Percentiles rank a stretch among this genome's conserved stretches.
Evolutionary conservation across 2,329 filamentous ascomycete genomes (phyloP).

Genomic region (Kalaharituber pfeilii): DNA sequence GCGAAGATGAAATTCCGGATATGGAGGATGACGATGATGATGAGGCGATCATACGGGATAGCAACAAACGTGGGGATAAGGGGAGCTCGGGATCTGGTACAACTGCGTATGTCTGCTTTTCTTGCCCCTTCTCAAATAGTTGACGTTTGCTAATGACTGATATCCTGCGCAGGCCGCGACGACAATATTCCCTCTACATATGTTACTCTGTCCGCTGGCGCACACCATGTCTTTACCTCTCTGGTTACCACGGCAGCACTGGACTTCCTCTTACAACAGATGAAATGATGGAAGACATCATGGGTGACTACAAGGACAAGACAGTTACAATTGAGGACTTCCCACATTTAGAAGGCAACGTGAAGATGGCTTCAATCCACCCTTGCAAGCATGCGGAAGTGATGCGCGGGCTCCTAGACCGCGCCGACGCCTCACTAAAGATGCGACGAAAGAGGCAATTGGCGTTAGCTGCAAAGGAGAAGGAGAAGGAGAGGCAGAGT

Average conservation of each 20-base stretch:
- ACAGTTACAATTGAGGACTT: conserved; percentile 97
- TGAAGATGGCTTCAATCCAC: conserved; percentile 94
- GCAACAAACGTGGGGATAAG: conserved; percentile 23
- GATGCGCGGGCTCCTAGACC: conserved; percentile 94
- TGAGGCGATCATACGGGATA: conserved; percentile 83
- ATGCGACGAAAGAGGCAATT: conserved; percentile 38
- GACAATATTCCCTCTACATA: conserved; percentile 97
- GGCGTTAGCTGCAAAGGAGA: conserved; percentile 20
- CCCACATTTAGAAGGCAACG: conserved; percentile 73
- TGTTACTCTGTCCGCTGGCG: conserved; percentile 95
- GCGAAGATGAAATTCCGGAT: conserved; percentile 55
- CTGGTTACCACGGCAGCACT: conserved; percentile 52
- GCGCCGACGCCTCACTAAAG: conserved; percentile 83
- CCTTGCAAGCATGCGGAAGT: conserved; percentile 94
- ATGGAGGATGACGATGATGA: conserved; percentile 94
- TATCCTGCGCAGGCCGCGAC: conserved; percentile 43
- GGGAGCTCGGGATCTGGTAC: conserved; percentile 32
- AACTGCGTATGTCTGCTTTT: conserved; percentile 34
- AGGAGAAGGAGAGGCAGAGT: conserved; percentile 48
- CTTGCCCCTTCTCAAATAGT: not conserved
- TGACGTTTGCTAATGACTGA: not conserved
- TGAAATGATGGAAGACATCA: conserved; percentile 91
- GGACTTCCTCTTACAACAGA: conserved; percentile 66
- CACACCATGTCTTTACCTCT: conserved; percentile 86
- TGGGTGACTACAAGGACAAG: conserved; percentile 95